Evolutionary conservation across 2,329 filamentous ascomycete genomes (phyloP), one percentile per base, ranked within the genome.

Genomic region (Pochonia chlamydosporia): DNA sequence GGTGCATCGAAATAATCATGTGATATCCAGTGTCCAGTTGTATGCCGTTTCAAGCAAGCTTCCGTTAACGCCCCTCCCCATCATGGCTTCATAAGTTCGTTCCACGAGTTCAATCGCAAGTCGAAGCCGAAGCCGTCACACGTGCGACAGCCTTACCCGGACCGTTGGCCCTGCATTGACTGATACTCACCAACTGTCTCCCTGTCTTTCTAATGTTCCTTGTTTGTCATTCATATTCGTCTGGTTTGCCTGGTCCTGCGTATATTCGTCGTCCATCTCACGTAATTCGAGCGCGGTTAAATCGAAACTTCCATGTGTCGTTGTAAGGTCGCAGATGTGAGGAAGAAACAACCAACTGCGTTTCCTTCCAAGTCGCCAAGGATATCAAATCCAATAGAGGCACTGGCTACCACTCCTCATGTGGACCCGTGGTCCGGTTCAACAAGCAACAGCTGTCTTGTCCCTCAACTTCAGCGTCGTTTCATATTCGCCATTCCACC

Each of bases 401-500:
- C 26, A 28, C 26, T 7, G 7, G 7, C 7, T 28, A 8, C 26
- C 26, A 7, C 26, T 8, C 7, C 13, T 7, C 26, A 8, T 28
- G 13, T 28, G 11, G n/a, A 7, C 9, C 18, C 16, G 20, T 39
- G 18, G 20, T 13, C 35, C 18, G 35, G 20, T n/a, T 14, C 18
- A 4, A 10, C 5, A 3, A 18, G 14, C 6, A 6, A 20, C 4
- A 23, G 14, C 9, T 14, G n/a, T 36, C n/a, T 11, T 39, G 11
- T 21, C 20, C 2, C 23, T 39, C 8, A 20, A 11, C 21, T 39
- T 43, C 20, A 58, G 24, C 54, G 62, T 45, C 59, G 61, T 44
- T 65, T 65, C 55, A 63, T 63, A 48, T 61, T 54, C 24, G 63
- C 54, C 42, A 57, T 56, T 21, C 42, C 35, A 26, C 57, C 56